Evolutionary conservation across 306 rosid genomes (phyloP).

Genomic region (Urtica urens): DNA sequence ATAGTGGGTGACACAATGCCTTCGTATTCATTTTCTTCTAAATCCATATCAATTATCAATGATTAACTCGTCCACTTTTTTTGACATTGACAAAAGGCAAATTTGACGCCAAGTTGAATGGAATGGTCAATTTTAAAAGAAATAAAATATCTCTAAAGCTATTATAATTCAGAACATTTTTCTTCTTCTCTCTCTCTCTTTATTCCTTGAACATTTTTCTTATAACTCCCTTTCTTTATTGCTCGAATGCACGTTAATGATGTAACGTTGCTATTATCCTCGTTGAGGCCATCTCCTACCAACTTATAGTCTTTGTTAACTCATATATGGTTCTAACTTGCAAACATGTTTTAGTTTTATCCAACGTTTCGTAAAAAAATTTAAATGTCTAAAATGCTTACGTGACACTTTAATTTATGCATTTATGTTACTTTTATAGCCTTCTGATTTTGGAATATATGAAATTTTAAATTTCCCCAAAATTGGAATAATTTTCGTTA

Average conservation of each 20-base stretch:
- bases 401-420: too few relatives aligned
- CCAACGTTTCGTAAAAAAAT: too few relatives aligned
- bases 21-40: conserved; percentile 5
- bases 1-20: conserved; percentile 1
- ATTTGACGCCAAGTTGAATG: conserved; percentile 3
- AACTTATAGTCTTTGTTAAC: too few relatives aligned
- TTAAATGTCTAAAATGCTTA: too few relatives aligned
- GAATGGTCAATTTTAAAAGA: too few relatives aligned
- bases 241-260: conserved; percentile 2
- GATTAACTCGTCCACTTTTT: not conserved
- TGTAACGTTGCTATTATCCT: not conserved
- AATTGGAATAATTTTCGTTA: too few relatives aligned
- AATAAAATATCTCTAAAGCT: not conserved
- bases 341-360: too few relatives aligned
- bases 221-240: not conserved
- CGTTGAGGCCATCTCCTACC: not conserved
- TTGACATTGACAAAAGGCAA: conserved; percentile 11
- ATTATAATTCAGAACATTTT: not conserved
- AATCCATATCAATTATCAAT: conserved; percentile 3
- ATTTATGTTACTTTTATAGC: too few relatives aligned
- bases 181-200: not conserved
- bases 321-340: too few relatives aligned
- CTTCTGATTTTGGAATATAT: too few relatives aligned
- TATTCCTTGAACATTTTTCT: not conserved
- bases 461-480: too few relatives aligned